Evolutionary conservation across 257 asterid genomes (phyloP).

Genomic region (Petunia secreta): DNA sequence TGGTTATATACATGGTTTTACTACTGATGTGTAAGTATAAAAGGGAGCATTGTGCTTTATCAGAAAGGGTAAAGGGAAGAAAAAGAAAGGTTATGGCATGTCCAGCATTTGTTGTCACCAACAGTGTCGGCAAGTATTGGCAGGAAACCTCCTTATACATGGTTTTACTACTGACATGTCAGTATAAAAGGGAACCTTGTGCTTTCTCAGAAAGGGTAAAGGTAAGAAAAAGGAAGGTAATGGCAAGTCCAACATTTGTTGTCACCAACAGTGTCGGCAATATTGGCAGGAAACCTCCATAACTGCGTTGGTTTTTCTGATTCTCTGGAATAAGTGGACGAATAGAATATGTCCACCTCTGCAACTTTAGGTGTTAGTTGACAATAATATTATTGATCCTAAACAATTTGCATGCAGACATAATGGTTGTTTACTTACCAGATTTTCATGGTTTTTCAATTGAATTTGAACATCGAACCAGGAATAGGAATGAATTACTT

Average conservation of each 20-base stretch:
- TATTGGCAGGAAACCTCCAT: slow-evolving; percentile 15
- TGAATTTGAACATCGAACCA: slow-evolving; percentile 20
- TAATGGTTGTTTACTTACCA: background rate
- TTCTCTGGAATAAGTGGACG: background rate
- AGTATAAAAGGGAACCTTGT: background rate
- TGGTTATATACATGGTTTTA: background rate
- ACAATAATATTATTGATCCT: background rate
- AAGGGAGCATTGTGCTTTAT: background rate
- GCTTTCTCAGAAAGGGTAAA: slow-evolving; percentile 3
- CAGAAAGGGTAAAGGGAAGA: slow-evolving; percentile 18
- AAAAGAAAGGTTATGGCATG: background rate
- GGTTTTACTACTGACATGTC: background rate
- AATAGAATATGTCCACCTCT: slow-evolving; percentile 7
- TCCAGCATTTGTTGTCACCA: slow-evolving; percentile 2
- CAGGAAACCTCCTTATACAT: background rate
- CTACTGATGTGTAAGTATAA: background rate
- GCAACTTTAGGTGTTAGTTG: background rate
- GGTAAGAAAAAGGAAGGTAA: slow-evolving; percentile 17
- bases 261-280: background rate
- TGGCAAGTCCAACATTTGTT: background rate
- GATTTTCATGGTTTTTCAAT: background rate
- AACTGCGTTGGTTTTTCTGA: background rate
- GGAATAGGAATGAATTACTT: slow-evolving; percentile 5
- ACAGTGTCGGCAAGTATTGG: background rate
- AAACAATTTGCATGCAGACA: background rate